These are phyloP conservation scores for Malus hybrid DNA, from an alignment of 331 rosid species.

Conservation along the genomic window DNA sequence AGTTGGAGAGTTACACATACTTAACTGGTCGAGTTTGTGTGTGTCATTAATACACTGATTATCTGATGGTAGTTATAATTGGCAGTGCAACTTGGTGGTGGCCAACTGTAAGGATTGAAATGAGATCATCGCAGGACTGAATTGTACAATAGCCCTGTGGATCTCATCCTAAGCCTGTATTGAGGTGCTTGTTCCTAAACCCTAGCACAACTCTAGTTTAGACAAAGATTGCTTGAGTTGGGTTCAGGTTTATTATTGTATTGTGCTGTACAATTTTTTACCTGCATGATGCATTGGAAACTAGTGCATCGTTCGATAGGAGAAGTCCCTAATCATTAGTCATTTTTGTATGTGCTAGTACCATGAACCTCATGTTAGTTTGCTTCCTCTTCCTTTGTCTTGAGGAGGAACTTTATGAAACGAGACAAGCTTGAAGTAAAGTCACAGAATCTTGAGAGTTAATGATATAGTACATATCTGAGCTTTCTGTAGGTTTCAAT, in stretches of 20 bases:
- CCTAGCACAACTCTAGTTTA: slow-evolving; percentile 10
- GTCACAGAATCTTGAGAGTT: background rate
- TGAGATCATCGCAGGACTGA: slow-evolving; percentile 8
- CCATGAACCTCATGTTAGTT: background rate
- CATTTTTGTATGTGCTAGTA: background rate
- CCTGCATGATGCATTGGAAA: background rate
- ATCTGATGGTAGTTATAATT: slow-evolving; percentile 13
- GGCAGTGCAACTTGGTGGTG: slow-evolving; percentile 14
- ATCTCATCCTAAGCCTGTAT: slow-evolving; percentile 2
- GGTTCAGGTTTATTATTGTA: background rate
- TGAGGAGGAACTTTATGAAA: background rate
- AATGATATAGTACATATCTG: background rate
- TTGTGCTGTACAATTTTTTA: background rate
- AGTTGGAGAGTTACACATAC: background rate
- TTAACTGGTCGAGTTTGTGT: slow-evolving; percentile 2
- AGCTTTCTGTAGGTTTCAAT: background rate
- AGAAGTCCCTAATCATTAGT: background rate
- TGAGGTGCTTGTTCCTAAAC: slow-evolving; percentile 13
- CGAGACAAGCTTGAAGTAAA: background rate
- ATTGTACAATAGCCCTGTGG: slow-evolving; percentile 4
- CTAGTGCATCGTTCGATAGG: background rate
- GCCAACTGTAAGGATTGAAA: slow-evolving; percentile 10
- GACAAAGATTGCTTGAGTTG: slow-evolving; percentile 9
- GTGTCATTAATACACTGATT: background rate
- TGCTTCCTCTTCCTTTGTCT: background rate